Evolutionary conservation across 495 filamentous ascomycete species (phyloP).

Genomic region (Penicillium coffeae): DNA sequence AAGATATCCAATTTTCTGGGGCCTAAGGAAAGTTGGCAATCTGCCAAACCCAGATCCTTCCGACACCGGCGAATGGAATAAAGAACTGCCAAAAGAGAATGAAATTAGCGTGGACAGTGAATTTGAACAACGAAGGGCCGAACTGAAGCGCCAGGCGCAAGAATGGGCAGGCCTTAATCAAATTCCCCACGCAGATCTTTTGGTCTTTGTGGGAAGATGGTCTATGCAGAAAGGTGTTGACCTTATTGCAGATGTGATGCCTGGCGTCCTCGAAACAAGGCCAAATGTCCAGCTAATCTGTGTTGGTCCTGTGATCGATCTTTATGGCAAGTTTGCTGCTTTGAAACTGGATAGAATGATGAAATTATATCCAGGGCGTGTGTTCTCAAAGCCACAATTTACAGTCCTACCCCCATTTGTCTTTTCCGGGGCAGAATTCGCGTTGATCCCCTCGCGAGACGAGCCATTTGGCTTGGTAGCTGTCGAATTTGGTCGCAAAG

Average conservation of each 20-base stretch:
- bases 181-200: conserved; percentile 63
- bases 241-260: conserved; percentile 73
- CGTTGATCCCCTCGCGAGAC: conserved; percentile 73
- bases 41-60: conserved; percentile 74
- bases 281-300: conserved; percentile 66
- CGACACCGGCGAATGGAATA: conserved; percentile 67
- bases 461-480: conserved; percentile 81
- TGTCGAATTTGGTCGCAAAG: conserved; percentile 76
- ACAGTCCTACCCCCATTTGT: conserved; percentile 70
- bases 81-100: conserved; percentile 47
- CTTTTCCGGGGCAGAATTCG: conserved; percentile 76
- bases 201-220: conserved; percentile 79
- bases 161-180: conserved; percentile 70
- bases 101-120: conserved; percentile 53
- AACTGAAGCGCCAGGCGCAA: conserved; percentile 64
- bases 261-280: conserved; percentile 63
- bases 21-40: conserved; percentile 63
- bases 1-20: conserved; percentile 77
- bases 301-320: conserved; percentile 71
- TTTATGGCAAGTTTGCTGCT: conserved; percentile 75
- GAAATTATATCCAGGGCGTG: conserved; percentile 70
- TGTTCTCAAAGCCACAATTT: conserved; percentile 74
- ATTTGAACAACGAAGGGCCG: conserved; percentile 54
- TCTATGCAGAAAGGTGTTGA: conserved; percentile 77
- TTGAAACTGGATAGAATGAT: conserved; percentile 69